Conservation (phyloP, 306 rosid species). For the Myrica gale region DNA sequence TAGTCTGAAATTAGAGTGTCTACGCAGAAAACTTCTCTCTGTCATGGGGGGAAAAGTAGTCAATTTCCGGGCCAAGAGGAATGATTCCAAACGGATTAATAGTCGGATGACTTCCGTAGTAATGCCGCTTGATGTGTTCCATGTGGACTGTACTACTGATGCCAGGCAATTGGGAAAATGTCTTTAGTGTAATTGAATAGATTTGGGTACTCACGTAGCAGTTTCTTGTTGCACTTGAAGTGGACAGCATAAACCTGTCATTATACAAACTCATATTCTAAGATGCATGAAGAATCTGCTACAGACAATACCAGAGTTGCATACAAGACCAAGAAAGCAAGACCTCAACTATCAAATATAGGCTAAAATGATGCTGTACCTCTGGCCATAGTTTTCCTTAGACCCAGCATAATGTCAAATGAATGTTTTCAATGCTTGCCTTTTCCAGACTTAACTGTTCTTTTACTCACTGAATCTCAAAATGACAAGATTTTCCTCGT, state of each 20-base stretch:
- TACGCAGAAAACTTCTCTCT: conserved; percentile 64
- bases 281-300: neutral
- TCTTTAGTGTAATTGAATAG: conserved; percentile 83
- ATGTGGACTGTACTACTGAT: conserved; percentile 67
- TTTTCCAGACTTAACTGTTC: neutral
- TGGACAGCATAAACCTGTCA: conserved; percentile 87
- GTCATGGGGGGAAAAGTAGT: conserved; percentile 69
- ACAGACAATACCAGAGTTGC: neutral
- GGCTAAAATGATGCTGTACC: neutral
- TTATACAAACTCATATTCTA: neutral
- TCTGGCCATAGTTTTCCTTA: neutral
- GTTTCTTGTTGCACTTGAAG: conserved; percentile 96
- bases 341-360: neutral
- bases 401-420: neutral
- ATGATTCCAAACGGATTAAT: conserved; percentile 81
- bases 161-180: conserved; percentile 81
- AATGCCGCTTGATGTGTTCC: conserved; percentile 78
- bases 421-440: neutral
- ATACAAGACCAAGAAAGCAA: neutral
- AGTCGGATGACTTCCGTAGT: conserved; percentile 83
- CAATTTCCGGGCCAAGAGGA: conserved; percentile 65
- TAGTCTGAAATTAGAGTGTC: conserved; percentile 18
- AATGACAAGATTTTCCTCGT: neutral
- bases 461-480: neutral
- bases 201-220: conserved; percentile 67